phyloP scores from a whole-genome alignment of 2,329 filamentous ascomycete species.

The Hypoxylon sp. region DNA sequence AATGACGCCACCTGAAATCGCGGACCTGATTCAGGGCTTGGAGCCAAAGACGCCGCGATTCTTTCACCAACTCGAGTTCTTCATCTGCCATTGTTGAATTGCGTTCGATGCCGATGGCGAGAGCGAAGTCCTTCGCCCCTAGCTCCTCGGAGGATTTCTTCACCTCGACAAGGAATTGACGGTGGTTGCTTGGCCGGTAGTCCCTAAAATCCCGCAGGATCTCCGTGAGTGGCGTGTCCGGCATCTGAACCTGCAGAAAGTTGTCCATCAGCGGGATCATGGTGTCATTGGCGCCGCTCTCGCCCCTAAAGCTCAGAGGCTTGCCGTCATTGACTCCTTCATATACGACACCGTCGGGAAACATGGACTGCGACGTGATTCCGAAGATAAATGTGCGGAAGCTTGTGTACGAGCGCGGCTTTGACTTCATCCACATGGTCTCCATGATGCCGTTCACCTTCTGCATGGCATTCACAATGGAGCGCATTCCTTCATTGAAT shows the following conservation, averaged over 20 bases:
- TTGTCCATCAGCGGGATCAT: slow-evolving; percentile 94
- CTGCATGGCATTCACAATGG: slow-evolving; percentile 73
- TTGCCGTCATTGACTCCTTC: slow-evolving; percentile 80
- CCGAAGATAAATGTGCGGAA: slow-evolving; percentile 98
- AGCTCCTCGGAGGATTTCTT: slow-evolving; percentile 62
- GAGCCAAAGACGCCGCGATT: slow-evolving; percentile 72
- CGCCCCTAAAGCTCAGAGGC: slow-evolving; percentile 86
- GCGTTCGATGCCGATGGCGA: slow-evolving; percentile 56
- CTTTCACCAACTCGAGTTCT: slow-evolving; percentile 60
- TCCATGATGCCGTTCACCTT: slow-evolving; percentile 87
- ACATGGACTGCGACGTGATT: slow-evolving; percentile 94
- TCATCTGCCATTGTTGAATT: slow-evolving; percentile 42
- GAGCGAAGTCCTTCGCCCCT: slow-evolving; percentile 70
- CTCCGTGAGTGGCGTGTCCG: slow-evolving; percentile 86
- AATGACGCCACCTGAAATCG: slow-evolving; percentile 86
- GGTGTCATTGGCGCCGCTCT: slow-evolving; percentile 93
- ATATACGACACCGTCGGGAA: slow-evolving; percentile 90
- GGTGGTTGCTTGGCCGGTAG: slow-evolving; percentile 90
- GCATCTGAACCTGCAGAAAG: slow-evolving; percentile 88
- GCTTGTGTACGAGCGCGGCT: slow-evolving; percentile 84
- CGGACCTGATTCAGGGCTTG: slow-evolving; percentile 79
- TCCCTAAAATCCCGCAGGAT: slow-evolving; percentile 90
- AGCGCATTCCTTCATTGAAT: slow-evolving; percentile 74
- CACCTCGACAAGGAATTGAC: slow-evolving; percentile 84
- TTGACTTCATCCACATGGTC: slow-evolving; percentile 90